A percentile compares a stretch with the other conserved stretches of the same genome.
Evolutionary conservation across 2,329 filamentous ascomycete species (phyloP).

Genomic region (Sporothrix sp.): DNA sequence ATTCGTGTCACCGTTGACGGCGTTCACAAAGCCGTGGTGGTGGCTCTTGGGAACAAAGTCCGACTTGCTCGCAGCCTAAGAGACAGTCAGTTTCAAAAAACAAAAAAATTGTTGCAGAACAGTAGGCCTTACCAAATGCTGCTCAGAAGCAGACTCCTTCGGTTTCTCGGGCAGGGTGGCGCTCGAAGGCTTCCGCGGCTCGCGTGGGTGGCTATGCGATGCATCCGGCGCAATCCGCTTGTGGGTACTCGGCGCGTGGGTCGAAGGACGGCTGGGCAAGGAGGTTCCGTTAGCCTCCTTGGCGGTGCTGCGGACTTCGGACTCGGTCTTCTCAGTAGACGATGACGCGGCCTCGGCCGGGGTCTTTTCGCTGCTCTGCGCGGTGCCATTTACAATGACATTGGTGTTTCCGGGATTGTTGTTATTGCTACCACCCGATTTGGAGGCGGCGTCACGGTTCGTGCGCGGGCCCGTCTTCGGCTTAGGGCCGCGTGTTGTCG

Average conservation of each 20-base stretch:
- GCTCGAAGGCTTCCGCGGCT: constrained; percentile 36
- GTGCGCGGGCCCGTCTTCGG: constrained; percentile 40
- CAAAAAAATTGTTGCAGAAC: background rate
- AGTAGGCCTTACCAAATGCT: constrained; percentile 31
- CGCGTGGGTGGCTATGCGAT: constrained; percentile 27
- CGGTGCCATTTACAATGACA: constrained; percentile 2
- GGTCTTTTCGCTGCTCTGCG: constrained; percentile 16
- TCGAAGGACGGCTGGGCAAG: constrained; percentile 26
- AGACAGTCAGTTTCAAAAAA: background rate
- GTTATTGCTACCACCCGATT: constrained; percentile 20
- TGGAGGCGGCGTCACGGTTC: constrained; percentile 27
- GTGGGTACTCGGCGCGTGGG: constrained; percentile 26
- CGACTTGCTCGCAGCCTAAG: constrained; percentile 13
- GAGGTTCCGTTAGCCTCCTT: constrained; percentile 27
- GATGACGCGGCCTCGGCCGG: constrained; percentile 4
- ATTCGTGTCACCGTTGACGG: constrained; percentile 6
- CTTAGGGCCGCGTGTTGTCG: constrained; percentile 39
- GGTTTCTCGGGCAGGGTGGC: constrained; percentile 29
- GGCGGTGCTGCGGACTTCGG: constrained; percentile 25
- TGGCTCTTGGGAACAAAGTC: constrained; percentile 8
- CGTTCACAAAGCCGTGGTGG: background rate
- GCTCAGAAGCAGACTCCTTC: constrained; percentile 30
- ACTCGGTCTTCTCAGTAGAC: constrained; percentile 28
- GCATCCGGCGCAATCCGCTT: constrained; percentile 39
- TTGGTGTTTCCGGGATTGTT: background rate